These are phyloP conservation scores for Meripilus lineatus DNA, from an alignment of 1,284 basidiomycete species.

Conservation along the genomic window DNA sequence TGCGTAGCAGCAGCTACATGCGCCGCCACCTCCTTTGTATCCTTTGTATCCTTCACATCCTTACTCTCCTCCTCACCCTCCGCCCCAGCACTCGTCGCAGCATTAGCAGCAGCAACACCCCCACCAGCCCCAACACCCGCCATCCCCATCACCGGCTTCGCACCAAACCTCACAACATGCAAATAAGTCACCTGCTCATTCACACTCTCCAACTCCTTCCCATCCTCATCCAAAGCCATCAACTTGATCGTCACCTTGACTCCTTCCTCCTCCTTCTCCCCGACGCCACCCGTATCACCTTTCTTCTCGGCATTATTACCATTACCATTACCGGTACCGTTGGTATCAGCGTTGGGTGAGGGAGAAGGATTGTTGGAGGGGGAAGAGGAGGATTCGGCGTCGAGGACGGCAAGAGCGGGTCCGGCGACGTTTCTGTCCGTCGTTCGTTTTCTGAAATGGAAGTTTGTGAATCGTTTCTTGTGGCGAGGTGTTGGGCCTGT, in stretches of 20 bases:
- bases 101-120: no score
- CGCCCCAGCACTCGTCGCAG: no score
- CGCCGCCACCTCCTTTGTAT: no score
- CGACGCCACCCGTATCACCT: constrained; percentile 36
- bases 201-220: constrained; percentile 52
- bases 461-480: constrained; percentile 56
- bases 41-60: no score
- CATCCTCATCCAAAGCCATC: constrained; percentile 71
- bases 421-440: constrained; percentile 52
- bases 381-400: constrained; percentile 39
- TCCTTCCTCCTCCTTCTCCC: constrained; percentile 42
- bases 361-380: constrained; percentile 9
- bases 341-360: no score
- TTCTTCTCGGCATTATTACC: constrained; percentile 23
- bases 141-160: constrained; percentile 24
- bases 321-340: no score
- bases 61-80: not conserved
- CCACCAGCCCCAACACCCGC: no score
- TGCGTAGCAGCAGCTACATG: no score
- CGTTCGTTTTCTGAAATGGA: constrained; percentile 55
- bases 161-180: constrained; percentile 73
- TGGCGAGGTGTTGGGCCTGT: constrained; percentile 17
- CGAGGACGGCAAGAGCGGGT: constrained; percentile 72
- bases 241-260: constrained; percentile 74
- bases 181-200: constrained; percentile 88